A percentile compares a stretch with the other conserved stretches of the same genome.
Evolutionary conservation across 2,329 filamentous ascomycete genomes (phyloP).

Genomic region (Fusarium sp.): DNA sequence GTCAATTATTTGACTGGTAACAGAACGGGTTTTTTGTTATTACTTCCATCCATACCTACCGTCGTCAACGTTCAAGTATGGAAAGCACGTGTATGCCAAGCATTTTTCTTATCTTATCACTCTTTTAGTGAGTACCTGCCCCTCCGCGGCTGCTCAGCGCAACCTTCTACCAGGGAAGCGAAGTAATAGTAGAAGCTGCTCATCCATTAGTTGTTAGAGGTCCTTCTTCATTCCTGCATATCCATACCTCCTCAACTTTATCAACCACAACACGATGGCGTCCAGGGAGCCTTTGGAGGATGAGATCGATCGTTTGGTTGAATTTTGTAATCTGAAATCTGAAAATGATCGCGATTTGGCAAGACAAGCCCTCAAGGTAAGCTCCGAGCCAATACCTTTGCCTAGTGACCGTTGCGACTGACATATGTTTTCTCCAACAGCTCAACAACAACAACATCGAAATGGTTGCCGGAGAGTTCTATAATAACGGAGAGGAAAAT

Average conservation of each 20-base stretch:
- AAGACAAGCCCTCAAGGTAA: slow-evolving; percentile 57
- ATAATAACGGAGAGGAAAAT: slow-evolving; percentile 56
- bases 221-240: slow-evolving; percentile 29
- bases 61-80: neutral
- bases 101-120: slow-evolving; percentile 36
- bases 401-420: slow-evolving; percentile 11
- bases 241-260: neutral
- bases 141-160: slow-evolving; percentile 22
- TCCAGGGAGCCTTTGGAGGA: slow-evolving; percentile 53
- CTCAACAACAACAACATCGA: slow-evolving; percentile 60
- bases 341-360: slow-evolving; percentile 55
- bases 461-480: slow-evolving; percentile 64
- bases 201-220: slow-evolving; percentile 26
- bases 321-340: slow-evolving; percentile 55
- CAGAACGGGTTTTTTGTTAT: neutral
- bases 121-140: slow-evolving; percentile 32
- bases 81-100: slow-evolving; percentile 31
- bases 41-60: neutral
- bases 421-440: slow-evolving; percentile 35
- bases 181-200: slow-evolving; percentile 15
- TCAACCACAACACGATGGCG: slow-evolving; percentile 45
- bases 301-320: slow-evolving; percentile 56
- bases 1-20: neutral
- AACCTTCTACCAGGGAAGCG: slow-evolving; percentile 10
- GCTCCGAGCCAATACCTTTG: neutral